These are phyloP conservation scores for Macadamia integrifolia DNA, from an alignment of 164 flowering plant genomes.

Conservation along the genomic window DNA sequence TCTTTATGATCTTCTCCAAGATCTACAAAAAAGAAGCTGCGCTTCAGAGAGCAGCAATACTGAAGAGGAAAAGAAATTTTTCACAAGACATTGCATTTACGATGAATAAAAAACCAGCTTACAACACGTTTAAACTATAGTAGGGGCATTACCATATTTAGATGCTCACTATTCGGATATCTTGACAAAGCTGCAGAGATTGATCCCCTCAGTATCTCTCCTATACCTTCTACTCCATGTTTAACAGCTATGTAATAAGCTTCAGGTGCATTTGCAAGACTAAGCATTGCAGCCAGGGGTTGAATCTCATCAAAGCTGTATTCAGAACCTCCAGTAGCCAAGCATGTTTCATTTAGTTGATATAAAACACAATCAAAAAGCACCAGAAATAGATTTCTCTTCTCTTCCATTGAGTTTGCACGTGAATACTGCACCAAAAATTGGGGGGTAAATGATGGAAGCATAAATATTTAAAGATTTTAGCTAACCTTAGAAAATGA, in stretches of 20 bases:
- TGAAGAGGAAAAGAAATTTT: neutral
- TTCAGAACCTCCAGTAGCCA: constrained; percentile 58
- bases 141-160: constrained; percentile 48
- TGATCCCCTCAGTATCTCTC: constrained; percentile 73
- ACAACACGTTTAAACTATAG: neutral
- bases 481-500: neutral
- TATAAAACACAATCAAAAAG: constrained; percentile 86
- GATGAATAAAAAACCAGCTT: neutral
- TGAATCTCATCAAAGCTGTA: constrained; percentile 71
- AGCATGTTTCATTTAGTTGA: constrained; percentile 66
- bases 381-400: constrained; percentile 75
- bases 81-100: neutral
- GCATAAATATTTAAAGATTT: neutral
- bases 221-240: constrained; percentile 87
- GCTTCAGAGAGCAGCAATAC: constrained; percentile 7
- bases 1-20: constrained; percentile 59
- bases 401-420: constrained; percentile 74
- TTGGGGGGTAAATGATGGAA: neutral
- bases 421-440: constrained; percentile 64
- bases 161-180: constrained; percentile 64
- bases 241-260: constrained; percentile 88
- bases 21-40: constrained; percentile 49
- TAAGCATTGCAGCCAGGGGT: constrained; percentile 63
- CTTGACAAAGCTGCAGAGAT: constrained; percentile 59
- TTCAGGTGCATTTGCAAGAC: constrained; percentile 88